Base-by-base conservation (phyloP, 169 alveolate species). In the Miamiensis avidus region DNA sequence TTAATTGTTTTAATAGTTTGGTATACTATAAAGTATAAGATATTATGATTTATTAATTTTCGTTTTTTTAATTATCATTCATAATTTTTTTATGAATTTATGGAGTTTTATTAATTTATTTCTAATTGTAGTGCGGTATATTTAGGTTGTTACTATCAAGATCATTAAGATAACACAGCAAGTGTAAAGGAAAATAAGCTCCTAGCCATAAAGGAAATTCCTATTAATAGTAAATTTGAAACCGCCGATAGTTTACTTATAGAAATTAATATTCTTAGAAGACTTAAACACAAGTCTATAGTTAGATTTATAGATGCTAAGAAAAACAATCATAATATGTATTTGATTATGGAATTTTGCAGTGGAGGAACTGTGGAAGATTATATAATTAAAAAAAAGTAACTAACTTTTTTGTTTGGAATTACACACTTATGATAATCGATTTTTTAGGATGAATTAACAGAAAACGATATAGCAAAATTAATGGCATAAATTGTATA, bases 271-370 rank as follows among this genome's bases (percentile, higher is more conserved):
- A 31, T 85, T n/a, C 74, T 85, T 72, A 69, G 83, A 85, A 74
- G 72, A 73, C 33, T 85, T 20, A 74, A 85, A 32, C 82, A 69
- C 49, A 69, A 28, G 32, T 78, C 78, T 49, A 76, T 85, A 0
- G 83, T 85, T 65, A 65, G 74, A 85, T 82, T 85, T 34, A 78
- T 78, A 31, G 89, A 85, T n/a, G 83, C 83, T 4, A 78, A 76
- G 15, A 81, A 85, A 65, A 85, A 77, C 1, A 73, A 65, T 29
- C 74, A 85, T 31, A 34, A 32, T 69, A 79, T 81, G 69, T 85
- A 85, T 31, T 73, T 85, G 26, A 79, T 85, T 11, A 64, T 82
- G 76, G 89, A 85, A 49, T 85, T 78, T 49, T 85, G 89, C 31
- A 79, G 74, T 69, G 89, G 79, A 33, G 89, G 89, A 1, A 82